These are phyloP conservation scores for Debaryomyces castellii DNA, from an alignment of 805 yeast species.

Conservation along the genomic window DNA sequence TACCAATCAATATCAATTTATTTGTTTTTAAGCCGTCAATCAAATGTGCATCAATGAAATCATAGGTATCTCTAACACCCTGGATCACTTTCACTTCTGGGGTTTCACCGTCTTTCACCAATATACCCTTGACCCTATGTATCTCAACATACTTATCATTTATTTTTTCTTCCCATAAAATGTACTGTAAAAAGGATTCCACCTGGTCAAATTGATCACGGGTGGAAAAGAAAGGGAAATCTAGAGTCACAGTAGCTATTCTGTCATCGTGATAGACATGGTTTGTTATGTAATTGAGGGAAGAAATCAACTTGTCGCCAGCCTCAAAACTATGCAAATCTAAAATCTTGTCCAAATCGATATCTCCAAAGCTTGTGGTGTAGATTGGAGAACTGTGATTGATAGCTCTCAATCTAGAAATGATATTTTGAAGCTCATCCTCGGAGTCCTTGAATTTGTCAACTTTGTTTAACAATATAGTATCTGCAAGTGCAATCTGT, in stretches of 20 bases:
- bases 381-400: conserved; percentile 69
- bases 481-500: conserved; percentile 90
- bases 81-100: conserved; percentile 63
- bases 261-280: conserved; percentile 38
- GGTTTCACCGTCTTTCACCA: conserved; percentile 38
- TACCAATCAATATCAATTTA: conserved; percentile 77
- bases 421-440: conserved; percentile 26
- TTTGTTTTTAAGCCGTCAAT: conserved; percentile 42
- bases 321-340: conserved; percentile 77
- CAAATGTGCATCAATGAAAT: conserved; percentile 51
- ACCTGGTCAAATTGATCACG: conserved; percentile 42
- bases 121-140: conserved; percentile 79
- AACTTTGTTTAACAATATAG: conserved; percentile 72
- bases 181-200: conserved; percentile 63
- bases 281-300: conserved; percentile 12
- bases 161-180: conserved; percentile 69
- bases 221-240: conserved; percentile 45
- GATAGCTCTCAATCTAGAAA: conserved; percentile 46
- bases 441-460: conserved; percentile 45
- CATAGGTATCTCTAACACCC: conserved; percentile 93
- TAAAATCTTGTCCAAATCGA: conserved; percentile 62
- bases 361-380: conserved; percentile 71
- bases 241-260: conserved; percentile 32
- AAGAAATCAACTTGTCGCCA: conserved; percentile 16
- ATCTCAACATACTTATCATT: conserved; percentile 55